Conservation (phyloP, 2,329 filamentous ascomycete species). For the Colletotrichum tabaci region DNA sequence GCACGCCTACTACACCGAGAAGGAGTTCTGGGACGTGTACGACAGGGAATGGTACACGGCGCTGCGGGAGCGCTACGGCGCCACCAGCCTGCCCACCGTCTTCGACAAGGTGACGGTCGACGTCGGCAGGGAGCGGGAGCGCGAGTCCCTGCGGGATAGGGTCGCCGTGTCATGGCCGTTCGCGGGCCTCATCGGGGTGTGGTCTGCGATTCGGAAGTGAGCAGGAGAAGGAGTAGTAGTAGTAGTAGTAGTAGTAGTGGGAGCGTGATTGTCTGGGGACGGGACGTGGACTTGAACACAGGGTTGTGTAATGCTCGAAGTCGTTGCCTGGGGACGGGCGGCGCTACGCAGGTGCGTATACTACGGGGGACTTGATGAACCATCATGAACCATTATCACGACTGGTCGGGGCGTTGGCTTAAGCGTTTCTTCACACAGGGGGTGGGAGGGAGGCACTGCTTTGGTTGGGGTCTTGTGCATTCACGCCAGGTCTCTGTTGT, state of each 20-base stretch:
- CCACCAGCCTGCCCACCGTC: constrained; percentile 72
- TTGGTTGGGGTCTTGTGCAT: too few species aligned
- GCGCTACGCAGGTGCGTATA: too few species aligned
- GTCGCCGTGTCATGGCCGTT: constrained; percentile 40
- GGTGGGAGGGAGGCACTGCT: too few species aligned
- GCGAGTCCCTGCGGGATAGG: constrained; percentile 16
- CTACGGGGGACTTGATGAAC: too few species aligned
- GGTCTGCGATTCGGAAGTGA: constrained; percentile 39
- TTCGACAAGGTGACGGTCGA: constrained; percentile 76
- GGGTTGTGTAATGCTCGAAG: background rate
- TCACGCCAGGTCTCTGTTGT: too few species aligned
- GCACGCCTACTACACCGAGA: constrained; percentile 77
- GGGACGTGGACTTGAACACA: background rate
- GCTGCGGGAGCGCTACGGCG: constrained; percentile 70
- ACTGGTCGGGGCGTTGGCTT: too few species aligned
- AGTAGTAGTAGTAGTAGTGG: background rate
- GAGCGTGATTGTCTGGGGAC: background rate
- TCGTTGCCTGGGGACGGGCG: too few species aligned
- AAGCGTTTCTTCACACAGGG: too few species aligned
- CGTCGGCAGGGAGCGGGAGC: constrained; percentile 20
- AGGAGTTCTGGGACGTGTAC: constrained; percentile 79
- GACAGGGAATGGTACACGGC: constrained; percentile 72
- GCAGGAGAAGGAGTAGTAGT: background rate
- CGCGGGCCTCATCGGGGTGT: constrained; percentile 40
- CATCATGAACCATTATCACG: too few species aligned